Percentiles rank a stretch among this genome's conserved stretches.
Conservation (phyloP, 768 basidiomycete species). For the Phanerochaete carnosa region DNA sequence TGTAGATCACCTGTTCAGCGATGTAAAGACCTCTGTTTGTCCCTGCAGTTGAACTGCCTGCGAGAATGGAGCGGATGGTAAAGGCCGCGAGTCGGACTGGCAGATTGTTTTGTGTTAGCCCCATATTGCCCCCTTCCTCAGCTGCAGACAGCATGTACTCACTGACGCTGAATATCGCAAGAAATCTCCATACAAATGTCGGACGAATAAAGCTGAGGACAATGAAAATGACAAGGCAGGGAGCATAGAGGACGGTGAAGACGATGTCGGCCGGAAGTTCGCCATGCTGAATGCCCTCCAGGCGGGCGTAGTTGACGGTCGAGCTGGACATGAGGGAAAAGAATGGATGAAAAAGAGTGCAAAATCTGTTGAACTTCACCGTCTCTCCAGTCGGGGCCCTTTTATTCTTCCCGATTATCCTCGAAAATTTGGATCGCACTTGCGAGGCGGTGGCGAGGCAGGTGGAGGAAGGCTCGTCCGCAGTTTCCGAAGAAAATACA, state of each 20-base stretch:
- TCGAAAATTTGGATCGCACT: background rate
- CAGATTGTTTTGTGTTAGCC: no score
- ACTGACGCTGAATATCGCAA: conserved; percentile 8
- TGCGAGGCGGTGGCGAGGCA: background rate
- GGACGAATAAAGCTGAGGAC: background rate
- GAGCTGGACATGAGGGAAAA: background rate
- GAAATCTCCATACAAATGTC: conserved; percentile 2
- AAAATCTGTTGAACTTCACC: background rate
- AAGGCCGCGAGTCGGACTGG: conserved; percentile 30
- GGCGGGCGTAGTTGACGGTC: conserved; percentile 2
- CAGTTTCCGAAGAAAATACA: background rate
- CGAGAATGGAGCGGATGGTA: conserved; percentile 25
- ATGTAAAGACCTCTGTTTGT: conserved; percentile 26
- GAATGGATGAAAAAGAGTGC: background rate
- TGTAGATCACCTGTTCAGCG: conserved; percentile 27
- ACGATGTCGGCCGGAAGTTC: conserved; percentile 7
- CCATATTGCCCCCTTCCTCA: background rate
- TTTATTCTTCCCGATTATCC: background rate
- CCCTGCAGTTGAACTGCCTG: conserved; percentile 20
- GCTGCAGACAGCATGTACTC: background rate
- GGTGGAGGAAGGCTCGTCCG: background rate
- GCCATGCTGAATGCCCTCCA: conserved; percentile 6
- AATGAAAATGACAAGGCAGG: background rate
- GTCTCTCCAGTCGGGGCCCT: background rate
- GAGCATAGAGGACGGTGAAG: conserved; percentile 5